These are phyloP conservation scores for Sphagnum tenellum DNA, from an alignment of 225 moss, liverwort and hornwort genomes.

Conservation along the genomic window DNA sequence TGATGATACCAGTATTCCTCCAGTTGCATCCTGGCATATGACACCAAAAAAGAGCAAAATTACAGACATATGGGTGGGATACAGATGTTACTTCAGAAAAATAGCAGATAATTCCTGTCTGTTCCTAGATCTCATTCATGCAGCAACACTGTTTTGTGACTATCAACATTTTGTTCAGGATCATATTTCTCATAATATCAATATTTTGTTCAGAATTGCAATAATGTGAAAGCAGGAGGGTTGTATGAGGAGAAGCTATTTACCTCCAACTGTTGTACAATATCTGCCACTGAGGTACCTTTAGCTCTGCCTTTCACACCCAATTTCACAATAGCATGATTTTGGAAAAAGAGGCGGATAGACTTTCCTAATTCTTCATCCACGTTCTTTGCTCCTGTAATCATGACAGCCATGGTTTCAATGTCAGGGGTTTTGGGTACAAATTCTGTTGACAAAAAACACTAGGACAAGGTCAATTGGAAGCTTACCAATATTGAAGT, in stretches of 20 bases:
- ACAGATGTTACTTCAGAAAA: neutral
- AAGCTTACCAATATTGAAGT: constrained; percentile 78
- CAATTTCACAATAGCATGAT: constrained; percentile 76
- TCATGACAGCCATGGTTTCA: neutral
- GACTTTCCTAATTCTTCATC: constrained; percentile 72
- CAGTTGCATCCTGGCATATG: constrained; percentile 56
- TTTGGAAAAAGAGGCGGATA: constrained; percentile 56
- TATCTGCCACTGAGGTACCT: constrained; percentile 76
- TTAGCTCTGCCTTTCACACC: constrained; percentile 77
- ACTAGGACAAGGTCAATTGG: too few relatives aligned
- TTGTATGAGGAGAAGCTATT: too few relatives aligned
- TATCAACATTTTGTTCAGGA: too few relatives aligned
- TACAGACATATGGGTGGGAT: too few relatives aligned
- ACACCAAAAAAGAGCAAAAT: too few relatives aligned
- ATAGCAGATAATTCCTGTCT: neutral
- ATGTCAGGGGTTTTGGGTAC: too few relatives aligned
- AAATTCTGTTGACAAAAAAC: too few relatives aligned
- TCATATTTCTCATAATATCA: too few relatives aligned
- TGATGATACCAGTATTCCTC: constrained; percentile 68
- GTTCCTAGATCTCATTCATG: too few relatives aligned
- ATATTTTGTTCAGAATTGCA: too few relatives aligned
- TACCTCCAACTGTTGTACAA: constrained; percentile 75
- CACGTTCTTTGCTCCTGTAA: constrained; percentile 66
- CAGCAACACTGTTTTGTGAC: too few relatives aligned
- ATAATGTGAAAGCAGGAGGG: too few relatives aligned